Percentiles rank a stretch among this genome's conserved stretches.
Conservation (phyloP, 2,329 filamentous ascomycete genomes). For the Colletotrichum melonis region DNA sequence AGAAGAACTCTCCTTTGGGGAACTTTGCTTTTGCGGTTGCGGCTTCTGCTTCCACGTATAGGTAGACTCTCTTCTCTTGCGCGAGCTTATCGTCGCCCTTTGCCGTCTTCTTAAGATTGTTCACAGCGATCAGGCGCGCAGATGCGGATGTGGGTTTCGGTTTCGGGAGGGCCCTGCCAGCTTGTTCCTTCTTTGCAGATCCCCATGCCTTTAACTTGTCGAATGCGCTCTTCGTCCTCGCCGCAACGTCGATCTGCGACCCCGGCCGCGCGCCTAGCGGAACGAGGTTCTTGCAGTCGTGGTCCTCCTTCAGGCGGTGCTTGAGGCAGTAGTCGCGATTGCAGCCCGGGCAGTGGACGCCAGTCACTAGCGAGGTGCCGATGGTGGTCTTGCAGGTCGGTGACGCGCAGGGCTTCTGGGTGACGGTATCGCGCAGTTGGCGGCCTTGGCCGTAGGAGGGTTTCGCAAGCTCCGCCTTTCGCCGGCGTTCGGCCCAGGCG, state of each 20-base stretch:
- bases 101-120: conserved; percentile 84
- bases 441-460: conserved; percentile 66
- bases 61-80: conserved; percentile 86
- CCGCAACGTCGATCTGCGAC: conserved; percentile 61
- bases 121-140: conserved; percentile 75
- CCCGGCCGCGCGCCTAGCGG: conserved; percentile 62
- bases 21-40: conserved; percentile 87
- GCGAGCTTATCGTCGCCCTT: conserved; percentile 90
- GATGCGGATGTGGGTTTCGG: conserved; percentile 72
- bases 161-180: conserved; percentile 69
- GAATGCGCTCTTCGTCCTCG: conserved; percentile 80
- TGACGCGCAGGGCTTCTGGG: conserved; percentile 76
- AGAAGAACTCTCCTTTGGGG: conserved; percentile 85
- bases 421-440: conserved; percentile 64
- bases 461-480: conserved; percentile 64
- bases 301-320: conserved; percentile 82
- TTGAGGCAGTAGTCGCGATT: conserved; percentile 82
- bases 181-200: conserved; percentile 74
- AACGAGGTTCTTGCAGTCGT: conserved; percentile 84
- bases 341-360: conserved; percentile 78
- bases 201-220: conserved; percentile 85
- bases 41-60: conserved; percentile 90
- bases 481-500: conserved; percentile 70
- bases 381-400: conserved; percentile 76
- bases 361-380: conserved; percentile 74